Conservation (phyloP, 345 rosid genomes). For the Salix suchowensis region DNA sequence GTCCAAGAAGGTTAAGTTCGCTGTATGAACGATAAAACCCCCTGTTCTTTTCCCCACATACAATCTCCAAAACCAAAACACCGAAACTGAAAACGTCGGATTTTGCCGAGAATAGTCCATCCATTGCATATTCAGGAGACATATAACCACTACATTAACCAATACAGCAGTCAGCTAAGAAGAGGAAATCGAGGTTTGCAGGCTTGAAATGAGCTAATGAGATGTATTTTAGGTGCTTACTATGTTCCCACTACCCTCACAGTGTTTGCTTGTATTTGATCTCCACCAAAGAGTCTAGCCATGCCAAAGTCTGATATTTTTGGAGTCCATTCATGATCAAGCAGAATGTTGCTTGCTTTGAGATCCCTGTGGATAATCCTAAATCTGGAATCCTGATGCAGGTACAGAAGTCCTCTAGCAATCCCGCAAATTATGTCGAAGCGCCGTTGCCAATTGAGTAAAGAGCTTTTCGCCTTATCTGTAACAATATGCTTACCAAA, state of each 20-base stretch:
- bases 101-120: slow-evolving; percentile 60
- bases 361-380: slow-evolving; percentile 78
- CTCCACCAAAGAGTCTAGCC: slow-evolving; percentile 77
- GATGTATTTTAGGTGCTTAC: slow-evolving; percentile 37
- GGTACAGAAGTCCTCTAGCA: slow-evolving; percentile 72
- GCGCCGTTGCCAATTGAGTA: slow-evolving; percentile 57
- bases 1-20: slow-evolving; percentile 72
- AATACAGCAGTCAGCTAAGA: not conserved
- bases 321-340: slow-evolving; percentile 59
- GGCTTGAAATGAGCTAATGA: not conserved
- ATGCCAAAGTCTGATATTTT: slow-evolving; percentile 84
- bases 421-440: slow-evolving; percentile 60
- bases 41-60: slow-evolving; percentile 58
- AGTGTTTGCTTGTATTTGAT: slow-evolving; percentile 57
- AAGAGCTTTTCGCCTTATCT: slow-evolving; percentile 43
- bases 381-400: slow-evolving; percentile 78
- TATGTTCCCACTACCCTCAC: slow-evolving; percentile 72
- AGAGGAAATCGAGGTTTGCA: not conserved
- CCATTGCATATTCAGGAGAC: slow-evolving; percentile 86
- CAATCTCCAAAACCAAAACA: slow-evolving; percentile 60
- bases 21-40: slow-evolving; percentile 56
- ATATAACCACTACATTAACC: slow-evolving; percentile 58
- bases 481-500: not conserved
- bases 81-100: slow-evolving; percentile 78
- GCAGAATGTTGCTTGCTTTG: slow-evolving; percentile 72